Conservation (phyloP, 2,329 filamentous ascomycete genomes). For the Leptographium procerum region DNA sequence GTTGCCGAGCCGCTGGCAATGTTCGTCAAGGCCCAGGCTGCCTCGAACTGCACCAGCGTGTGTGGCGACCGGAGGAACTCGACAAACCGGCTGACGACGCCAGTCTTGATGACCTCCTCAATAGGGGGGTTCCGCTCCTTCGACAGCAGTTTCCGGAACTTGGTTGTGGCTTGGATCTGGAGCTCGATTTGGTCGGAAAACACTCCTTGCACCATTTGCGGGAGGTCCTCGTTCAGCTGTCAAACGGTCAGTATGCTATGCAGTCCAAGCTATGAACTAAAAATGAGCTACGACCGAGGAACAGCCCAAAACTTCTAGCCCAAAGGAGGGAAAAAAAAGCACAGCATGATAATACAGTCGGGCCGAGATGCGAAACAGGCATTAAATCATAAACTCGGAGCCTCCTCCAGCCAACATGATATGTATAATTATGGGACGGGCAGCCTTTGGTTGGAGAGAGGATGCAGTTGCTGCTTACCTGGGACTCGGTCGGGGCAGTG, state of each 20-base stretch:
- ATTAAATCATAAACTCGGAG: too few relatives aligned
- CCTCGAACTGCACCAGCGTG: slow-evolving; percentile 97
- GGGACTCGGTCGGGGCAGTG: slow-evolving; percentile 83
- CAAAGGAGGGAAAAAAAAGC: too few relatives aligned
- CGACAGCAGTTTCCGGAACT: slow-evolving; percentile 94
- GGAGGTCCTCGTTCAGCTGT: slow-evolving; percentile 93
- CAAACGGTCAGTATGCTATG: not conserved
- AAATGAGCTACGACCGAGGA: too few relatives aligned
- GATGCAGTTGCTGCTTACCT: slow-evolving; percentile 69
- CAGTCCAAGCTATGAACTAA: too few relatives aligned
- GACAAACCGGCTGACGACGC: slow-evolving; percentile 93
- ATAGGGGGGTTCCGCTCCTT: slow-evolving; percentile 99
- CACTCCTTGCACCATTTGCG: slow-evolving; percentile 94
- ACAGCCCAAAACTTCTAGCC: too few relatives aligned
- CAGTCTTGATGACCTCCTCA: slow-evolving; percentile 98
- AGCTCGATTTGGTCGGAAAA: slow-evolving; percentile 98
- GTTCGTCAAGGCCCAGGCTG: slow-evolving; percentile 97
- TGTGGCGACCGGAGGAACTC: slow-evolving; percentile 97
- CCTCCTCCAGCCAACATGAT: too few relatives aligned
- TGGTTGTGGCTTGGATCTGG: slow-evolving; percentile 95
- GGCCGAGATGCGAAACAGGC: too few relatives aligned
- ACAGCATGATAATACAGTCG: too few relatives aligned
- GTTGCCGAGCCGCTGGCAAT: slow-evolving; percentile 95
- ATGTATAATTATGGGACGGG: too few relatives aligned
- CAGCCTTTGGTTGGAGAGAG: too few relatives aligned